Evolutionary conservation across 768 basidiomycete genomes (phyloP), one percentile per base, ranked within the genome.

Genomic region (Collybiopsis luxurians): DNA sequence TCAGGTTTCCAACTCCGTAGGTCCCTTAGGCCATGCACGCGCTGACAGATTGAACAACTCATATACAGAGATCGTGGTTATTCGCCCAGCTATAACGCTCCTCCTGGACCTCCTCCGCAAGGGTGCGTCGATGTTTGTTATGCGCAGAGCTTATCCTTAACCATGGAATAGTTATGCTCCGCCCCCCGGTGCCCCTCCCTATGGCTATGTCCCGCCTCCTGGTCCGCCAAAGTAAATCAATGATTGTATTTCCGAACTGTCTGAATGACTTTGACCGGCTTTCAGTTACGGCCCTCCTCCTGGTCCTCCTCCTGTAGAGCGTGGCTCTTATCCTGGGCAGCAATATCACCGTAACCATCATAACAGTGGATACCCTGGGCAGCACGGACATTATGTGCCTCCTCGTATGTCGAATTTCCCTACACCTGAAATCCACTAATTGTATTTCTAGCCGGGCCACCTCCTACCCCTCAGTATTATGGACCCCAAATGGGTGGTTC

Each of bases 381-480:
- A 68, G 55, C 58, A 67, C 34, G 57, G 60, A 15, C 63, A 65
- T n/a, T 67, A 71, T 60, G 64, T 61, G 26, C 65, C 70, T 6
- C 68, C 69, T 39, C 57, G 67, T 64, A 40, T 46, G 54, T 63
- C 6, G 7, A n/a, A 34, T n/a, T 13, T 23, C 48, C 11, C 6
- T 5, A 19, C 48, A 19, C 31, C 10, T 23, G 19, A n/a, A 12
- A 30, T 0, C 30, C n/a, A 27, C 64, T 43, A 39, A 46, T 53
- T 47, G 30, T 31, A 39, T 36, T 38, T 9, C n/a, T 49, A 46
- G 31, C 24, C 38, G 75, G 77, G 0, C 75, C 79, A 31, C 82
- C 84, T 45, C 76, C 74, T 7, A 74, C 69, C 65, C 86, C 87
- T 13, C 90, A 92, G 63, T 67, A 77, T 58, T 90, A 87, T 61